A percentile compares a stretch with the other conserved stretches of the same genome.
These are phyloP conservation scores for Fraxinus americana DNA, from an alignment of 257 asterid species.

Conservation along the genomic window DNA sequence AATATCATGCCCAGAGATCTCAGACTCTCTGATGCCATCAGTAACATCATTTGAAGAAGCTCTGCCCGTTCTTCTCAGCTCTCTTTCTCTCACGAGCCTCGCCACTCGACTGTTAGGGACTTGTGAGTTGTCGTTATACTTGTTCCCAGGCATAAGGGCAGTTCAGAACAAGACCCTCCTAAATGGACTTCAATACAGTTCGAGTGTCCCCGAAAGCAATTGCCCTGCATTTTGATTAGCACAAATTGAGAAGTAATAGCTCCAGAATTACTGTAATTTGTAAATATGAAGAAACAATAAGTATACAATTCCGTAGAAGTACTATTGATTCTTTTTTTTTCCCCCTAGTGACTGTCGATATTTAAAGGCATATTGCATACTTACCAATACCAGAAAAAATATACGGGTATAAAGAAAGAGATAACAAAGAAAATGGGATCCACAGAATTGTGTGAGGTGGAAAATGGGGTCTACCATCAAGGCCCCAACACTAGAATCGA, in stretches of 20 bases:
- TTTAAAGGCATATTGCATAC: slow-evolving; percentile 23
- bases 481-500: slow-evolving; percentile 25
- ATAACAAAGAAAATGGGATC: slow-evolving; percentile 51
- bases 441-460: slow-evolving; percentile 39
- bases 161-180: slow-evolving; percentile 38
- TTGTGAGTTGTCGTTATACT: slow-evolving; percentile 52
- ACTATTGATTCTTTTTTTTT: neutral
- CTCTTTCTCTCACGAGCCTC: slow-evolving; percentile 79
- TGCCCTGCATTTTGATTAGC: slow-evolving; percentile 60
- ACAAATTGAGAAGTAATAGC: slow-evolving; percentile 36
- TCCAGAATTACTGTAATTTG: slow-evolving; percentile 23
- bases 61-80: slow-evolving; percentile 56
- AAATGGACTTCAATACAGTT: slow-evolving; percentile 37
- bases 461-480: slow-evolving; percentile 45
- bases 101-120: slow-evolving; percentile 51
- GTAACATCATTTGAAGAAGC: slow-evolving; percentile 45
- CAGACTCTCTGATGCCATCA: slow-evolving; percentile 49
- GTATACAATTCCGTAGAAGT: slow-evolving; percentile 18
- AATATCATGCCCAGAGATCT: slow-evolving; percentile 42
- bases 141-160: slow-evolving; percentile 75
- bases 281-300: slow-evolving; percentile 21
- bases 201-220: slow-evolving; percentile 41
- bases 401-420: slow-evolving; percentile 33
- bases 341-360: slow-evolving; percentile 5
- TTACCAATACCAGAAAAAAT: slow-evolving; percentile 28